phyloP scores from a whole-genome alignment of 352 stramenopile species.

The Aphanomyces invadans region DNA sequence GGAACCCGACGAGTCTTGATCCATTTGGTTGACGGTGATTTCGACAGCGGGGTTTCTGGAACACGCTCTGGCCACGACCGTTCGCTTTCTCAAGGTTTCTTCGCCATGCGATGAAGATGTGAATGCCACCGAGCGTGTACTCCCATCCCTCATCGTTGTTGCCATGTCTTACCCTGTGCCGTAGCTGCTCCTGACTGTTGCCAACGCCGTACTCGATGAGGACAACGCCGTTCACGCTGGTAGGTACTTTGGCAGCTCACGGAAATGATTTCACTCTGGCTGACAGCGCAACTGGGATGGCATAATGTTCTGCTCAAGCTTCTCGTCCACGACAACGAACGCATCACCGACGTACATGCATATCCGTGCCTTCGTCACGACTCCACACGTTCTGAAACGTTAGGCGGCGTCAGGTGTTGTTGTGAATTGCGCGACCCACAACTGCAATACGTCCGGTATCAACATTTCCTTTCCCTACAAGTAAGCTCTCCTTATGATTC shows the following conservation, averaged over 20 bases:
- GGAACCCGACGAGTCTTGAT: background rate
- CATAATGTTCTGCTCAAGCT: slow-evolving; percentile 60
- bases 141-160: too few relatives aligned
- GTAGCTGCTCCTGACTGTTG: slow-evolving; percentile 42
- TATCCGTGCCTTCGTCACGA: background rate
- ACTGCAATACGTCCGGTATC: slow-evolving; percentile 46
- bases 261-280: slow-evolving; percentile 2
- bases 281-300: slow-evolving; percentile 47
- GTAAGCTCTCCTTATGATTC: slow-evolving; percentile 18
- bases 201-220: slow-evolving; percentile 56
- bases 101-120: background rate
- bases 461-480: slow-evolving; percentile 45
- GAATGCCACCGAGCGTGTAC: background rate
- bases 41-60: slow-evolving; percentile 74
- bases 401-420: slow-evolving; percentile 64
- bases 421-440: slow-evolving; percentile 42
- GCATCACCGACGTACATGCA: slow-evolving; percentile 54
- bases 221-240: slow-evolving; percentile 42
- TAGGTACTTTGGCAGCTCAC: too few relatives aligned
- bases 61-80: slow-evolving; percentile 26
- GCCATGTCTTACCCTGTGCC: background rate
- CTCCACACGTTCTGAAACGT: background rate
- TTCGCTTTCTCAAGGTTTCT: slow-evolving; percentile 1
- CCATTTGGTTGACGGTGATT: too few relatives aligned
- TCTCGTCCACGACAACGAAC: slow-evolving; percentile 69